phyloP scores from a whole-genome alignment of 345 rosid species.

The Moricandia moricandioides region DNA sequence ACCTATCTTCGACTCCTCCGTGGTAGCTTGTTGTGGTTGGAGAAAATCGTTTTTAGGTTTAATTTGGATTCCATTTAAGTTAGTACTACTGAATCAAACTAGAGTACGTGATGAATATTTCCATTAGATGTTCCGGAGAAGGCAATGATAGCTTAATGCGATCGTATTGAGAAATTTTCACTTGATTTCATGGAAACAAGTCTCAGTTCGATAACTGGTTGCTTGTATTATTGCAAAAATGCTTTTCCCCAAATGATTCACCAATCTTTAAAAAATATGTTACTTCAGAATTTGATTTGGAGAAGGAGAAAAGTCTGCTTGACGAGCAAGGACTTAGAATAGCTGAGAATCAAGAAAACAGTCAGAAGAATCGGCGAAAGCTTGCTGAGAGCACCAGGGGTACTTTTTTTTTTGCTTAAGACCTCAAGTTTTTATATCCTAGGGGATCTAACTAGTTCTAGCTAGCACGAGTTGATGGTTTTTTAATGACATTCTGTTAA shows the following conservation, averaged over 20 bases:
- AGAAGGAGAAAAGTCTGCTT: slow-evolving; percentile 80
- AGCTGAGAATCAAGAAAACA: slow-evolving; percentile 96
- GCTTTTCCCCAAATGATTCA: background rate
- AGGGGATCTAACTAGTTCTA: no score
- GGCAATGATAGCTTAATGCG: slow-evolving; percentile 10
- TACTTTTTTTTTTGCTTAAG: slow-evolving; percentile 26
- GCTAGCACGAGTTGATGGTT: background rate
- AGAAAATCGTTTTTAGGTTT: slow-evolving; percentile 3
- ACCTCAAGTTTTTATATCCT: background rate
- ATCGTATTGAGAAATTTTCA: slow-evolving; percentile 12
- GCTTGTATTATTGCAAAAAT: background rate
- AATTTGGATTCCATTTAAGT: background rate
- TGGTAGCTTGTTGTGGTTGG: slow-evolving; percentile 4
- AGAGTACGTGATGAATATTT: slow-evolving; percentile 1
- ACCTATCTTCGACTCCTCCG: background rate
- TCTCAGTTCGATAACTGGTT: background rate
- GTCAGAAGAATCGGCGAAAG: slow-evolving; percentile 89
- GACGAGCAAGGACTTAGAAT: slow-evolving; percentile 95
- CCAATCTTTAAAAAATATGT: background rate
- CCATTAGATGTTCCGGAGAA: slow-evolving; percentile 3
- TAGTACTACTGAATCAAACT: slow-evolving; percentile 11
- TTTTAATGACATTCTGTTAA: no score
- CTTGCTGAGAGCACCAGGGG: slow-evolving; percentile 99
- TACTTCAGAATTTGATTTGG: slow-evolving; percentile 77
- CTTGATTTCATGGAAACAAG: background rate